Conservation (phyloP, 306 rosid genomes). For the Prunus dulcis region DNA sequence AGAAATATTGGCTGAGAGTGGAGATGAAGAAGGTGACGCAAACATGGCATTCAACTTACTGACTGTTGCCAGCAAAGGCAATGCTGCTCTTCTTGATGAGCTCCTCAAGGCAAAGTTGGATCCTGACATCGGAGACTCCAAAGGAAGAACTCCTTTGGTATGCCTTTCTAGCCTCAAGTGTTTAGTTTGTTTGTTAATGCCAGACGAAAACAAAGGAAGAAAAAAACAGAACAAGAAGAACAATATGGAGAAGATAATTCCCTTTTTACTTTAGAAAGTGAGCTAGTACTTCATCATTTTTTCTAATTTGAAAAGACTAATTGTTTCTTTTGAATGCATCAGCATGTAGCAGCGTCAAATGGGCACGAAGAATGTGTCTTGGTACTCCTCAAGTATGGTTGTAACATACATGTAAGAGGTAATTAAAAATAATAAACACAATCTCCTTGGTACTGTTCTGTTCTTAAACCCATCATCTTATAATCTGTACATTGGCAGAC, state of each 20-base stretch:
- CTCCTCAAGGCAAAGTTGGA: conserved; percentile 75
- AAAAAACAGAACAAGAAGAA: too few species aligned
- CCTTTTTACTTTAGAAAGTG: not conserved
- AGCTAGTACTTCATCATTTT: not conserved
- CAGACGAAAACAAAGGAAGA: not conserved
- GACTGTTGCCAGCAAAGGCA: conserved; percentile 57
- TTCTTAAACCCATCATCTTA: not conserved
- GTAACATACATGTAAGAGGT: conserved; percentile 63
- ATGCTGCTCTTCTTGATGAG: conserved; percentile 73
- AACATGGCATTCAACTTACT: conserved; percentile 45
- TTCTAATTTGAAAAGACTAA: not conserved
- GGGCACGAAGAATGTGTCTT: conserved; percentile 74
- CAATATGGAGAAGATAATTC: not conserved
- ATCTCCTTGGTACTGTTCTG: not conserved
- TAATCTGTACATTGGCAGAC: conserved; percentile 42
- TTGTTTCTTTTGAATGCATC: conserved; percentile 19
- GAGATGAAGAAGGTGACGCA: conserved; percentile 55
- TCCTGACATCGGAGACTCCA: conserved; percentile 66
- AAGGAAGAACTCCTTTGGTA: conserved; percentile 82
- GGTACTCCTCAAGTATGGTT: conserved; percentile 61
- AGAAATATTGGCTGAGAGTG: conserved; percentile 40
- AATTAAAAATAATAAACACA: not conserved
- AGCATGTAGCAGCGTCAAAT: conserved; percentile 79
- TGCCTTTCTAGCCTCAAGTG: not conserved
- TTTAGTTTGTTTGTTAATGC: not conserved